Percentiles rank a stretch among this genome's conserved stretches.
These are phyloP conservation scores for Spergularia azorica DNA, from an alignment of 179 eudicot genomes.

Conservation along the genomic window DNA sequence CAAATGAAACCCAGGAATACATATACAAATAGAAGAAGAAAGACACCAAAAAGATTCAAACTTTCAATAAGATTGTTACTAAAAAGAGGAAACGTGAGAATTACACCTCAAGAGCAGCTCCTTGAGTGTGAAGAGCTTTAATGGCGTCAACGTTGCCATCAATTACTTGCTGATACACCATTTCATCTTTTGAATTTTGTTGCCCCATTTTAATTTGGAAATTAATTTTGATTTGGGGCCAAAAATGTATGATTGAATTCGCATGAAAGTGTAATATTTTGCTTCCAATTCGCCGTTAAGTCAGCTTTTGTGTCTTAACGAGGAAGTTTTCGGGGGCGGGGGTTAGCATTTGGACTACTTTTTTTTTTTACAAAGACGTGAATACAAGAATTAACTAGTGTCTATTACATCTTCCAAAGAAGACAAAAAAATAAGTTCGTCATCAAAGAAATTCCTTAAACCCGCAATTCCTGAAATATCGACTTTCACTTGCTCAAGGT, in stretches of 20 bases:
- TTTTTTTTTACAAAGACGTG: too few species aligned
- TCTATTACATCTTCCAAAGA: too few species aligned
- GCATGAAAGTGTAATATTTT: too few species aligned
- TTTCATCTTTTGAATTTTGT: constrained; percentile 71
- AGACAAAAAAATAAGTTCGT: too few species aligned
- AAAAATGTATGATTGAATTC: neutral
- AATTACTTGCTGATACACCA: constrained; percentile 65
- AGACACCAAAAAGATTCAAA: neutral
- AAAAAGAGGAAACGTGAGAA: neutral
- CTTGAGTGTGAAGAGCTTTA: constrained; percentile 64
- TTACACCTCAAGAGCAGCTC: constrained; percentile 80
- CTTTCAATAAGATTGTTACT: neutral
- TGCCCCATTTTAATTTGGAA: constrained; percentile 58
- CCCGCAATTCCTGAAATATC: too few species aligned
- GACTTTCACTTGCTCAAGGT: too few species aligned
- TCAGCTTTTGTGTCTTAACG: constrained; percentile 1
- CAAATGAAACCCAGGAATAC: neutral
- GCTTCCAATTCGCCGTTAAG: neutral
- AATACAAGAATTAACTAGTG: too few species aligned
- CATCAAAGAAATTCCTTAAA: too few species aligned
- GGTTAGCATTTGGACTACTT: too few species aligned
- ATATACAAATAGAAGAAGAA: neutral
- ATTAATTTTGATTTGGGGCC: constrained; percentile 1
- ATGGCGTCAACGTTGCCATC: constrained; percentile 68
- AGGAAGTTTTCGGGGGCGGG: neutral